Conservation (phyloP, 306 rosid genomes). For the Vigna mungo region DNA sequence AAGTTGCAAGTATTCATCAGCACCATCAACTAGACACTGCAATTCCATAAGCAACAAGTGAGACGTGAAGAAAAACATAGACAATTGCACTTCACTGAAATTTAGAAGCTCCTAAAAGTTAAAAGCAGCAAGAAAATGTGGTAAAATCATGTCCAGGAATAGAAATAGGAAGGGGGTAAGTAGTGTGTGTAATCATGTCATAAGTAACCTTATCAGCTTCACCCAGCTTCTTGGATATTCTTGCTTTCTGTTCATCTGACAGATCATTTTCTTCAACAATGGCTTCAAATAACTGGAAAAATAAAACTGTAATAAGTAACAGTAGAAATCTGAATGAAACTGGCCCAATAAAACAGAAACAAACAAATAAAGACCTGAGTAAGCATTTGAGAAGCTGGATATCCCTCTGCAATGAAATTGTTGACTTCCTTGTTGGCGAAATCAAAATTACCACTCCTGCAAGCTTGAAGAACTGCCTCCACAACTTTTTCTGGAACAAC, state of each 20-base stretch:
- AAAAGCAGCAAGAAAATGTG: not conserved
- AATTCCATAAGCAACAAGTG: conserved; percentile 44
- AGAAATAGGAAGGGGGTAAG: not conserved
- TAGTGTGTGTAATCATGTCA: not conserved
- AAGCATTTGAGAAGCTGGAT: conserved; percentile 91
- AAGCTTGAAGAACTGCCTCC: conserved; percentile 64
- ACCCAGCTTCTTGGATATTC: conserved; percentile 83
- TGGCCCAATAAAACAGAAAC: not conserved
- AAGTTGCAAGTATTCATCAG: conserved; percentile 92
- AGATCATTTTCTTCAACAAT: conserved; percentile 74
- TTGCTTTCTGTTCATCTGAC: conserved; percentile 91
- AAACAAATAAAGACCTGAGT: conserved; percentile 61
- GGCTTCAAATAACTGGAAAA: conserved; percentile 70
- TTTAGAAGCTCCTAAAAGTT: not conserved
- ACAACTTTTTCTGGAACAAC: conserved; percentile 73
- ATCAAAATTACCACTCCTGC: conserved; percentile 90
- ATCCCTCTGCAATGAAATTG: conserved; percentile 90
- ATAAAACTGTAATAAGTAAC: not conserved
- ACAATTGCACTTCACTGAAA: conserved; percentile 1
- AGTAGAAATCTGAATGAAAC: conserved; percentile 19
- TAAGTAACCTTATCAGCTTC: conserved; percentile 84
- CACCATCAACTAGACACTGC: conserved; percentile 90
- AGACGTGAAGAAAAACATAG: conserved; percentile 26
- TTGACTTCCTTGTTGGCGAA: conserved; percentile 87
- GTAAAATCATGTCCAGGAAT: not conserved